Evolutionary conservation across 2,329 filamentous ascomycete species (phyloP), one percentile per base, ranked within the genome.

Genomic region (Fusarium duplospermum): DNA sequence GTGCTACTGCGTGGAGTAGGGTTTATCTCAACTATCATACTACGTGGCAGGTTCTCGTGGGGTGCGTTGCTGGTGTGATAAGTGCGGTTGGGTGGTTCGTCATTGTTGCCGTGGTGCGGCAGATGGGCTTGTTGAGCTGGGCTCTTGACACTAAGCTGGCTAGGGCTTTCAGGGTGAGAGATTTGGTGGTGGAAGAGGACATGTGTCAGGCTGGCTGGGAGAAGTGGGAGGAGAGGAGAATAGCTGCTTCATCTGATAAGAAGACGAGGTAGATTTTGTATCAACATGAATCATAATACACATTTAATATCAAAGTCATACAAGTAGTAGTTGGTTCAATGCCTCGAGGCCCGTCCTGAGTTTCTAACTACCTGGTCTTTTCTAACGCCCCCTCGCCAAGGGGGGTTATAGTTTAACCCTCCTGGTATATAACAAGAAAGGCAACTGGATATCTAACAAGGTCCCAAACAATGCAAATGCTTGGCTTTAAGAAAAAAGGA

Each of bases 21-120:
- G 89, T 97, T 52, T 99, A 99, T 81, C 86, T 99, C 71, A 94
- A 92, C 82, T 99, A 99, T 81, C 96, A 99, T 83, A 98, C 96
- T 1, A 87, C 90, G 40, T 92, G 88, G 79, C 96, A 99, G 85
- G 96, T 99, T 11, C 78, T 94, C n/a, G 93, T 93, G 1, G 96
- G 96, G 3, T 90, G 88, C 75, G 84, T 83, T 11, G 94, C 93
- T 1, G 96, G 96, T 0, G 85, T 89, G 1, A 79, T 89, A 1
- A 94, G 92, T 77, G 95, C 93, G 1, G 78, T 93, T 3, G 87
- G 85, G 1, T 99, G 96, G 96, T 99, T 97, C 79, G 81, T 85
- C 2, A 85, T 91, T 59, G 97, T 94, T 4, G 87, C 87, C n/a
- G 82, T 89, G 59, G 81, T 93, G 72, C 88, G 96, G 72, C 85